Evolutionary conservation across 139 green algal species (phyloP), one percentile per base, ranked within the genome.

Genomic region (Coccomyxa sp.): DNA sequence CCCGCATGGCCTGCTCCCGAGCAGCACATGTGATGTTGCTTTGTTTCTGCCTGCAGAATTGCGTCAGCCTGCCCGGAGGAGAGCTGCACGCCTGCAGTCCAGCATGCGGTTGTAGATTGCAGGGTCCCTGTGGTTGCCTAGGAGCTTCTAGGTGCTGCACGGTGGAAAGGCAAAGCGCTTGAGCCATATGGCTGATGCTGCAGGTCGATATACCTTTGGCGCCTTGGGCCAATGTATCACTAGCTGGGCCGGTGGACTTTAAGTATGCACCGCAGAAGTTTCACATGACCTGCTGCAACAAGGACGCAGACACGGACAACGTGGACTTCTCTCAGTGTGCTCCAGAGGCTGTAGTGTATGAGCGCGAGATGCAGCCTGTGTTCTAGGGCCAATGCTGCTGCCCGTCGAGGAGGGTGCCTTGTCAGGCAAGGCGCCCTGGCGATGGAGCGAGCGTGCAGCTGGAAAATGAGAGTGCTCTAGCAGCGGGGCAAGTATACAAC

Each of bases 261-360:
- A 29, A 40, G 7, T 58, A 75, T 55, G 76, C 55, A 29, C 76
- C 76, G 69, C 69, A 34, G 10, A 74, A 74, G 16, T 50, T 41
- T 6, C 34, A 50, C 69, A 74, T 74, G 69, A 74, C 34, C 24
- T 74, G 69, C 69, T 74, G 69, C 69, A 41, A 74, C 69, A 74
- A 44, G 69, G 50, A 18, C 50, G 50, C 22, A 18, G 50, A 22
- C 50, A 64, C 18, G 18, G 50, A 64, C 5, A 1, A 64, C 50
- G 50, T 64, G 50, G 5, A 64, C 50, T 64, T 64, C 50, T 64
- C 27, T 22, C 22, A 64, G 5, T 64, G 50, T n/a, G n/a, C n/a
- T n/a, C n/a, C n/a, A n/a, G n/a, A n/a, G n/a, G n/a, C n/a, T n/a
- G n/a, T n/a, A n/a, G n/a, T n/a, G n/a, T n/a, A n/a, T n/a, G n/a